Base-by-base conservation (phyloP, 129 eudicot genomes). In the Kitagawia praeruptora region DNA sequence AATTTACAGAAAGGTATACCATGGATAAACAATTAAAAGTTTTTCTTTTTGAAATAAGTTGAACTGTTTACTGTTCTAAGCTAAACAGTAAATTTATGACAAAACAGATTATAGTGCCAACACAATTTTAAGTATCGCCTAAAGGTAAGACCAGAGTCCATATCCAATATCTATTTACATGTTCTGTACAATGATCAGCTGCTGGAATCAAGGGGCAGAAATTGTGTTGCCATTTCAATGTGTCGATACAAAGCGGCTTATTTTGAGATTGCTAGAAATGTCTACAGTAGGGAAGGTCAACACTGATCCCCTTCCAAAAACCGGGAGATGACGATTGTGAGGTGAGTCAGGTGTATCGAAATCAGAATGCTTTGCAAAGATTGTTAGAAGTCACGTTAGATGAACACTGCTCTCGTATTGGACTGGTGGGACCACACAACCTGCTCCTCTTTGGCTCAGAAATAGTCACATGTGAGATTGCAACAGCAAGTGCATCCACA, bases 401-500 rank as follows among this genome's bases (percentile, higher is more conserved):
- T 3, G 97, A 88, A 48, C 91, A 84, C 80, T 91, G 97, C 83
- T 88, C 91, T 69, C 92, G 78, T 70, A 95, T 90, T 5, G 96
- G 89, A 82, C 96, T 91, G 34, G 89, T 81, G 7, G 97, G 84
- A 31, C 84, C 80, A 76, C 96, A 92, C 44, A 95, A 77, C 78
- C 96, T 83, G 80, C 90, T 92, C 75, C 98, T 81, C 79, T 95
- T 95, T 3, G 97, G 93, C 83, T 92, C 97, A 2, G 98, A 95
- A 51, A 95, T 95, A 28, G 92, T 83, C 53, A 92, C 96, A 23
- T 84, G 88, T 0, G 94, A 90, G 75, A 95, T 89, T 25, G 98
- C 98, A 18, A 85, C 92, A 1, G 97, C 83, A 45, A 95, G 90
- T 23, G 90, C 94, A 78, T 95, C 98, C 47, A 95, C 89, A 82